Base-by-base conservation (phyloP, 768 basidiomycete genomes). In the Boletus speciosus region DNA sequence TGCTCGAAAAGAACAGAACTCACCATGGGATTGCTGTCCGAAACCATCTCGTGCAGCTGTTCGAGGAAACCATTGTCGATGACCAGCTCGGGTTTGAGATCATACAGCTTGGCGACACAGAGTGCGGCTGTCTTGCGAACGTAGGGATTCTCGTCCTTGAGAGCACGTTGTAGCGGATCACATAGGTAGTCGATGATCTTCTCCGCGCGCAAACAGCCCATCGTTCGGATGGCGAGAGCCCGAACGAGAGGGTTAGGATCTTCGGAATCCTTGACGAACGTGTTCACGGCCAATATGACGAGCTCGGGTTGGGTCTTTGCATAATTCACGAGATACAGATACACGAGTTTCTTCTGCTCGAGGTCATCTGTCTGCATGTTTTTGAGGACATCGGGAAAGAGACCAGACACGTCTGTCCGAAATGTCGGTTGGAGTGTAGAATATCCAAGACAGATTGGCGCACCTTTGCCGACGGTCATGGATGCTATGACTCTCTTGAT, bases 311-410 rank as follows among this genome's bases (percentile, higher is more conserved):
- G 97, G 0, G 96, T 95, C 69, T 97, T 97, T 34, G 96, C 96
- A 61, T 98, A 99, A 77, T 99, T 99, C 90, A 98, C 98, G 55
- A 99, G 85, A 72, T 98, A 98, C 23, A 97, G 82, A 66, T 97
- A 98, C n/a, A 98, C 97, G 34, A 99, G 88, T 74, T 99, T 98
- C 84, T 98, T 99, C 76, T 98, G 97, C 72, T 99, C 97, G 50
- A 99, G 82, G 71, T 98, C 96, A 48, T 99, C 96, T 25, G 97
- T 98, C 75, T 98, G 96, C 95, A 94, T 97, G 74, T 98, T 98
- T 81, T 97, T 97, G 66, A 99, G 85, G 31, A 98, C 96, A 73
- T 98, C 93, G 8, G 96, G 95, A 68, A 98, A 98, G 61, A 98
- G 83, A 21, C 95, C 94, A 65, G 88, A 89, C 73, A 93, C 90